Percentiles rank a stretch among this genome's conserved stretches.
These are phyloP conservation scores for Rhexocercosporidium sp. DNA, from an alignment of 2,329 filamentous ascomycete genomes.

Conservation along the genomic window DNA sequence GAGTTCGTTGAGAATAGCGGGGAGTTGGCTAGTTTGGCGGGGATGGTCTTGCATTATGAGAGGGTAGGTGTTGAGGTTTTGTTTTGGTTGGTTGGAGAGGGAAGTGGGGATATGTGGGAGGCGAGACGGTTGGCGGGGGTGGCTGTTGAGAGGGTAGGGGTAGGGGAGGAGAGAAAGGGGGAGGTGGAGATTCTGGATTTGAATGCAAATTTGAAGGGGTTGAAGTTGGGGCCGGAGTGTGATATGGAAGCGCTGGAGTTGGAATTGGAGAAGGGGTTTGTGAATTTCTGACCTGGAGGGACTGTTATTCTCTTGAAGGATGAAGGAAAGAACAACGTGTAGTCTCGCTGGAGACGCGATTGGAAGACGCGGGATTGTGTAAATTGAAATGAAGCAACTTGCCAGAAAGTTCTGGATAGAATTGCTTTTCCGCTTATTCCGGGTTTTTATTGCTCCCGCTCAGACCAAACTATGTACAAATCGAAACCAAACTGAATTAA, in stretches of 20 bases:
- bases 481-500: neutral
- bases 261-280: neutral
- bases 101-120: neutral
- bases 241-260: slow-evolving; percentile 4
- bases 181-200: neutral
- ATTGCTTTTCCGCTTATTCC: neutral
- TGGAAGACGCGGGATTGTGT: neutral
- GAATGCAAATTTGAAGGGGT: too few species aligned
- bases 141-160: neutral
- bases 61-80: slow-evolving; percentile 7
- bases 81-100: slow-evolving; percentile 23
- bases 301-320: too few species aligned
- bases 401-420: neutral
- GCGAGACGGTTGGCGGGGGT: slow-evolving; percentile 12
- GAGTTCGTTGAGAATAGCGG: slow-evolving; percentile 15
- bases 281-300: neutral
- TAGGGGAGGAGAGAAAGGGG: neutral
- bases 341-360: too few species aligned
- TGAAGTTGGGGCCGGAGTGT: neutral
- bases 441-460: neutral
- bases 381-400: neutral
- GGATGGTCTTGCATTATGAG: slow-evolving; percentile 9
- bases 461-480: neutral
- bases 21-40: slow-evolving; percentile 14
- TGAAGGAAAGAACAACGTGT: too few species aligned